Evolutionary conservation across 2,329 filamentous ascomycete genomes (phyloP).

Genomic region (Colletotrichum trifolii): DNA sequence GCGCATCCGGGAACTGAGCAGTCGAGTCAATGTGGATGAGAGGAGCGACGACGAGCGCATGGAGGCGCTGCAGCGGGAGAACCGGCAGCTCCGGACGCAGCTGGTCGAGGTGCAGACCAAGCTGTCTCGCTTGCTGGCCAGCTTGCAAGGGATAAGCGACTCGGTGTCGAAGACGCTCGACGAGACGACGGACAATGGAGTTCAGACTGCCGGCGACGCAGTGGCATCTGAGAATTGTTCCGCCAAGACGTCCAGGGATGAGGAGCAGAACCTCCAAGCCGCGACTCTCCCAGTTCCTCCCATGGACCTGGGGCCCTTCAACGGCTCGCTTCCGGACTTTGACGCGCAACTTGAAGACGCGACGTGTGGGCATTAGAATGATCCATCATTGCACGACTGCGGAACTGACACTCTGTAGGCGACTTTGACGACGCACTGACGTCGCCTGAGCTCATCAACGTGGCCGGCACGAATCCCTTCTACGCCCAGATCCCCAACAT

Average conservation of each 20-base stretch:
- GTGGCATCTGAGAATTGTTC: too few relatives aligned
- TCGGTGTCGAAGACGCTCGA: slow-evolving; percentile 42
- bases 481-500: slow-evolving; percentile 45
- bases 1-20: slow-evolving; percentile 42
- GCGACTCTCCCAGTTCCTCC: background rate
- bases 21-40: slow-evolving; percentile 39
- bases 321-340: slow-evolving; percentile 7
- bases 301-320: background rate
- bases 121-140: slow-evolving; percentile 41
- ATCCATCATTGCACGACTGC: too few relatives aligned
- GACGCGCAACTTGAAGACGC: background rate
- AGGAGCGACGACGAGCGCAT: slow-evolving; percentile 41
- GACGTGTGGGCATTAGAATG: background rate
- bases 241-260: too few relatives aligned
- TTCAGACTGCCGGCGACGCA: too few relatives aligned
- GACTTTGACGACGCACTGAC: background rate
- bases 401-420: background rate
- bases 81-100: slow-evolving; percentile 41
- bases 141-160: slow-evolving; percentile 41
- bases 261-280: too few relatives aligned
- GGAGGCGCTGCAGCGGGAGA: slow-evolving; percentile 41
- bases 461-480: slow-evolving; percentile 29
- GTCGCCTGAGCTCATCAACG: slow-evolving; percentile 22
- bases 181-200: background rate
- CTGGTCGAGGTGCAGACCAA: slow-evolving; percentile 44